Evolutionary conservation across 2,329 filamentous ascomycete species (phyloP).

Genomic region (Cladosporium sp.): DNA sequence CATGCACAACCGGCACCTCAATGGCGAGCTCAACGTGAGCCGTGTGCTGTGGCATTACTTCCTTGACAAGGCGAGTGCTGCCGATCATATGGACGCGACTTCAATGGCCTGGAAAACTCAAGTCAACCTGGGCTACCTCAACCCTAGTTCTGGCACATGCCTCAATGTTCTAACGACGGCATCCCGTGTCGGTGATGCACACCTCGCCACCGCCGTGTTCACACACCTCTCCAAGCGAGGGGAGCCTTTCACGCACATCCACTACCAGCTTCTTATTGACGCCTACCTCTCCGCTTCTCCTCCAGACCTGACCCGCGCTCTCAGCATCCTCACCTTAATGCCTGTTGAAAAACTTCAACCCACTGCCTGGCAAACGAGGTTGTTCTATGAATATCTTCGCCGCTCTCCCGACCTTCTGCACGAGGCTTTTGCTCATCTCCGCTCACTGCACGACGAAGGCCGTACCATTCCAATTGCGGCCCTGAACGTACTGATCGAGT

Average conservation of each 20-base stretch:
- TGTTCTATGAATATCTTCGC: slow-evolving; percentile 57
- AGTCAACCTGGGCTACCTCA: slow-evolving; percentile 57
- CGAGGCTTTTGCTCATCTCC: slow-evolving; percentile 54
- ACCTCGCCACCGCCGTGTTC: slow-evolving; percentile 68
- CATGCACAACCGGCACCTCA: slow-evolving; percentile 54
- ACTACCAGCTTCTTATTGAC: slow-evolving; percentile 77
- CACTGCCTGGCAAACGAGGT: slow-evolving; percentile 57
- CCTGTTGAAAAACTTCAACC: slow-evolving; percentile 56
- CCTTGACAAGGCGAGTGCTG: slow-evolving; percentile 68
- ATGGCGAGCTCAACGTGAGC: slow-evolving; percentile 41
- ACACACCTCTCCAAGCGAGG: slow-evolving; percentile 57
- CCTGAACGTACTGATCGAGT: slow-evolving; percentile 51
- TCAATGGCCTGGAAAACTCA: slow-evolving; percentile 67
- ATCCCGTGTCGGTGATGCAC: slow-evolving; percentile 61
- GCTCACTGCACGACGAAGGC: slow-evolving; percentile 48
- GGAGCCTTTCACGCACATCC: slow-evolving; percentile 57
- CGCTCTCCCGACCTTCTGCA: slow-evolving; percentile 43
- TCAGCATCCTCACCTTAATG: slow-evolving; percentile 73
- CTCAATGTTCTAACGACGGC: slow-evolving; percentile 69
- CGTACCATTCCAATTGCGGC: slow-evolving; percentile 49
- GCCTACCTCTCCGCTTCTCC: slow-evolving; percentile 56
- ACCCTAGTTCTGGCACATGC: slow-evolving; percentile 62
- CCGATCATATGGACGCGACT: slow-evolving; percentile 57
- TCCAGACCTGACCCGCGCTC: slow-evolving; percentile 59
- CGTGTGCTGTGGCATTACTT: slow-evolving; percentile 63